These are phyloP conservation scores for Trypanosoma boissoni DNA, from an alignment of 208 protist species.

Conservation along the genomic window DNA sequence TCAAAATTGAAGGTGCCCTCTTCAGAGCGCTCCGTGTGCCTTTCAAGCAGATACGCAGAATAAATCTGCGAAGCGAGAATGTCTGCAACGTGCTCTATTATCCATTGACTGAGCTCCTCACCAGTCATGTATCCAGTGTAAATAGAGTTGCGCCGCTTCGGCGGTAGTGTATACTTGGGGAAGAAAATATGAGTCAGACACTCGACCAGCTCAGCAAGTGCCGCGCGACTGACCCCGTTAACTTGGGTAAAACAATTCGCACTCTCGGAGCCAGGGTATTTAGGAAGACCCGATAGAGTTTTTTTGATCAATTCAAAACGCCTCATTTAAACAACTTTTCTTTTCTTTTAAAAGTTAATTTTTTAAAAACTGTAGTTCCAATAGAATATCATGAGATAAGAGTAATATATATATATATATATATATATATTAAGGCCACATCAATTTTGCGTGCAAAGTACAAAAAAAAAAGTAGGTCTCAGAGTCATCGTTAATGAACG, in stretches of 20 bases:
- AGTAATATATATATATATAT: too few species aligned
- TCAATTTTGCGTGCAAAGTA: too few species aligned
- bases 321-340: slow-evolving; percentile 28
- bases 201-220: slow-evolving; percentile 47
- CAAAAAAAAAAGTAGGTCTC: neutral
- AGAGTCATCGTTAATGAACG: too few species aligned
- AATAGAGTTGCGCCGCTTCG: slow-evolving; percentile 21
- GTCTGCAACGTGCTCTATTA: slow-evolving; percentile 48
- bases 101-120: slow-evolving; percentile 43
- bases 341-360: slow-evolving; percentile 1
- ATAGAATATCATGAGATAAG: too few species aligned
- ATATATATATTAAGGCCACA: too few species aligned
- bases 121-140: slow-evolving; percentile 24
- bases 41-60: slow-evolving; percentile 54
- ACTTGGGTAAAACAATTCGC: slow-evolving; percentile 1
- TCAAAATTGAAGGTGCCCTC: slow-evolving; percentile 17
- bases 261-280: neutral
- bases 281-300: slow-evolving; percentile 35
- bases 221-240: slow-evolving; percentile 35
- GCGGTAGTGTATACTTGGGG: slow-evolving; percentile 45
- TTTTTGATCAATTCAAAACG: slow-evolving; percentile 53
- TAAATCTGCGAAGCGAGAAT: slow-evolving; percentile 49
- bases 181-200: slow-evolving; percentile 58
- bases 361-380: neutral
- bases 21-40: slow-evolving; percentile 27